Conservation (phyloP, 164 flowering plant genomes). For the Piper betle region DNA sequence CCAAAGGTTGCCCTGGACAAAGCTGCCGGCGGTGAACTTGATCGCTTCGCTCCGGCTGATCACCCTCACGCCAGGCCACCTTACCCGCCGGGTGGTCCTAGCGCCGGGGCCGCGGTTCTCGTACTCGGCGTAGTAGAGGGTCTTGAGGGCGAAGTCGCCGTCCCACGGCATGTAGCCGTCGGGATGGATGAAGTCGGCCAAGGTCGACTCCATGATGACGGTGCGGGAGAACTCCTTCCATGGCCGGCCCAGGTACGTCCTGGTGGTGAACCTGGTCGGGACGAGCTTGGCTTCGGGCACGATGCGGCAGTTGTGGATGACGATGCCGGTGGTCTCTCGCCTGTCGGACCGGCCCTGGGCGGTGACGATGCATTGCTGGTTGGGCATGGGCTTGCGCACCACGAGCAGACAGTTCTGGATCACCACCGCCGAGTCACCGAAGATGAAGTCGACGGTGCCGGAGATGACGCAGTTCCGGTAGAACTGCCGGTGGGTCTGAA, state of each 20-base stretch:
- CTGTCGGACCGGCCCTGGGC: constrained; percentile 28
- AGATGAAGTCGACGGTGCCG: constrained; percentile 53
- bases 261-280: constrained; percentile 17
- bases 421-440: constrained; percentile 30
- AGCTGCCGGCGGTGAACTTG: constrained; percentile 17
- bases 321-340: constrained; percentile 21
- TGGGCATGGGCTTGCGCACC: constrained; percentile 30
- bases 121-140: constrained; percentile 36
- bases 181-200: constrained; percentile 37
- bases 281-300: constrained; percentile 27
- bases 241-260: constrained; percentile 40
- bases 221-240: constrained; percentile 43
- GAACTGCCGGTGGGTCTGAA: constrained; percentile 35
- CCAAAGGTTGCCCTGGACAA: constrained; percentile 19
- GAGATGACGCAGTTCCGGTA: constrained; percentile 46
- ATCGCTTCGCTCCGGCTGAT: constrained; percentile 18
- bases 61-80: constrained; percentile 20
- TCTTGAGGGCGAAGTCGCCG: constrained; percentile 23
- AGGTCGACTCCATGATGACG: constrained; percentile 30
- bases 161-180: constrained; percentile 43
- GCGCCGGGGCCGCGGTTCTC: constrained; percentile 30
- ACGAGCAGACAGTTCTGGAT: constrained; percentile 36
- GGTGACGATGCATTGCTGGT: constrained; percentile 33
- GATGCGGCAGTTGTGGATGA: constrained; percentile 45
- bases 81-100: constrained; percentile 10